Base-by-base conservation (phyloP, 352 stramenopile genomes). In the Globisporangium acanthophoron region DNA sequence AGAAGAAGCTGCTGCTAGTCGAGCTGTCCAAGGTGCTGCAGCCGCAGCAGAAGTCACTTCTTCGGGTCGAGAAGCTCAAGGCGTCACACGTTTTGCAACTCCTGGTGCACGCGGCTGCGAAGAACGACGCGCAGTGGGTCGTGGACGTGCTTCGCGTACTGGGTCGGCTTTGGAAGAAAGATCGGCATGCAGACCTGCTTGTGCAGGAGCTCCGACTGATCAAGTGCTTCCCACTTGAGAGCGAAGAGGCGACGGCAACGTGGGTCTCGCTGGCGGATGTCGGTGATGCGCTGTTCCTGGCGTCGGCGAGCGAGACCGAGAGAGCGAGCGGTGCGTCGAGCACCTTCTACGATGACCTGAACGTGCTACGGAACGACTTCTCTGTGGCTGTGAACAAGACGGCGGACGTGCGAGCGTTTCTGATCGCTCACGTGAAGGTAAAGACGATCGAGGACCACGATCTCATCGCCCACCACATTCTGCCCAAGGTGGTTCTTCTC, bases 381-480 rank as follows among this genome's bases (percentile, higher is more conserved):
- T 75, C 68, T 1, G 29, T 56, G 1, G 49, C 47, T 16, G 41
- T 82, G 9, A 65, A 58, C 31, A 56, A 64, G 33, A 67, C 54
- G 40, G 59, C 63, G 8, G 67, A 72, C 29, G 45, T 70, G n/a
- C 70, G 71, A 13, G 50, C 61, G 7, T 93, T 93, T 21, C 20
- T 91, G 59, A 56, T 77, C 31, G 68, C 73, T 2, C 64, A 87
- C 8, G 64, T 85, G 16, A 76, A 83, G 3, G 51, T 93, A 37
- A 83, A 85, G 56, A 70, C 78, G 21, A 71, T 90, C 51, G 65
- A 80, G 52, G 79, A 87, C 55, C 81, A 90, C 35, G 76, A 93
- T n/a, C 54, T 93, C 24, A 85, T 90, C 31, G 58, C 56, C 0
- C 81, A 85, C 47, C 70, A 91, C 47, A 68, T 93, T 5, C 35